Percentiles rank a stretch among this genome's conserved stretches.
Conservation (phyloP, 169 alveolate species). For the Plasmodium sp. region DNA sequence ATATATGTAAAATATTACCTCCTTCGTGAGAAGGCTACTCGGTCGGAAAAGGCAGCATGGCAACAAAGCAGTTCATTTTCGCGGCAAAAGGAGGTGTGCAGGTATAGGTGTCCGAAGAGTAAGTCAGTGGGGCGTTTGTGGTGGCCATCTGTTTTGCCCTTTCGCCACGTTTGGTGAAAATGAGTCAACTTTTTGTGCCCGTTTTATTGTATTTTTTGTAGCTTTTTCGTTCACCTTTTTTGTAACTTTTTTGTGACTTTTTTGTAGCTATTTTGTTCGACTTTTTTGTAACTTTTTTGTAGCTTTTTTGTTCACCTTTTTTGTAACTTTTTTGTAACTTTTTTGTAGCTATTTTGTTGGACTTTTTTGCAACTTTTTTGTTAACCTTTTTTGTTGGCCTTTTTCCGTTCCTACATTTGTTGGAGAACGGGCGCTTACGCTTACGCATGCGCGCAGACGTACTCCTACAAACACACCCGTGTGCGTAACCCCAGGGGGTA, state of each 20-base stretch:
- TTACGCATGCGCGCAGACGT: neutral
- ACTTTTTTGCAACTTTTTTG: too few relatives aligned
- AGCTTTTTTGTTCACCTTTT: neutral
- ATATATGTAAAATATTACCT: neutral
- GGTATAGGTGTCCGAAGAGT: neutral
- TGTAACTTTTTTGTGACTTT: neutral
- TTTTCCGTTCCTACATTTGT: neutral
- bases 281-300: neutral
- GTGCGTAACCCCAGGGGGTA: neutral
- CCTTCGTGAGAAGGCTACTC: neutral
- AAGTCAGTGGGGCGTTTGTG: neutral
- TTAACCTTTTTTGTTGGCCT: too few relatives aligned
- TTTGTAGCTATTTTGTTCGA: too few relatives aligned
- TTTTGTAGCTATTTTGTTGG: too few relatives aligned
- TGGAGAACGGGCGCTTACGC: neutral
- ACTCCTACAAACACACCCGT: neutral
- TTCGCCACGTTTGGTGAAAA: neutral
- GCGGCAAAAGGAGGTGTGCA: neutral
- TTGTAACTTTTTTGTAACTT: too few relatives aligned
- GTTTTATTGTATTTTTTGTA: neutral
- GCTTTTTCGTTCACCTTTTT: neutral
- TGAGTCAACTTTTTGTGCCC: neutral
- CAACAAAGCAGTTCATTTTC: neutral
- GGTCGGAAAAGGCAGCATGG: neutral
- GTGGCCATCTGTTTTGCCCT: neutral